Base-by-base conservation (phyloP, 208 protist genomes). In the Porcisia deanei region DNA sequence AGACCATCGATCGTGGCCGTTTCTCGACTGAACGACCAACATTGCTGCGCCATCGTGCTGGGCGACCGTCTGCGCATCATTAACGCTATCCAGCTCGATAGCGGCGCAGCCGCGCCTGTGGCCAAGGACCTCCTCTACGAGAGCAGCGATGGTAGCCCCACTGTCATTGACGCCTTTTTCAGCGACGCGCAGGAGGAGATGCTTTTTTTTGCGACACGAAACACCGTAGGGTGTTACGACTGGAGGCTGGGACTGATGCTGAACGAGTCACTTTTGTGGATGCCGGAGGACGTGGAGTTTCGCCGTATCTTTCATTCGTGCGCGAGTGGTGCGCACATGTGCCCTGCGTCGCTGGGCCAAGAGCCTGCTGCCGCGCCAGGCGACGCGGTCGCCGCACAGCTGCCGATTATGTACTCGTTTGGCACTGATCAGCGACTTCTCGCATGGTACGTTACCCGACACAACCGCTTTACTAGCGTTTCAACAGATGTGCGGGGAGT, bases 321-420 rank as follows among this genome's bases (percentile, higher is more conserved):
- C 25, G 73, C 86, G 3, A 71, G 58, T 58, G 79, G 57, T 41
- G 73, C 18, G 20, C 14, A 61, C 52, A 77, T 18, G 43, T 18
- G 18, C 39, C 18, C 14, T 25, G 47, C 30, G 30, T 30, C 61
- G 52, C n/a, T 22, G 30, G 47, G 18, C 9, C 63, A 34, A 20
- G 41, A 67, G 22, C 25, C 41, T 14, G 25, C 41, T 8, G 63
- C 37, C 18, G 22, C 22, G 6, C 7, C 68, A 59, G 53, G 49
- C 68, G 68, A 71, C 47, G 25, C 45, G 18, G 10, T 64, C 43
- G 16, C 65, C 34, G 34, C 39, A n/a, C 39, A 53, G 54, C 43
- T 93, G 37, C 92, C 92, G 1, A 69, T 94, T n/a, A 74, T 96
- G 63, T 96, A 94, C 84, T 91, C 90, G 22, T 91, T 93, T 66